Evolutionary conservation across 2,329 filamentous ascomycete species (phyloP).

Genomic region (Rutstroemia sp.): DNA sequence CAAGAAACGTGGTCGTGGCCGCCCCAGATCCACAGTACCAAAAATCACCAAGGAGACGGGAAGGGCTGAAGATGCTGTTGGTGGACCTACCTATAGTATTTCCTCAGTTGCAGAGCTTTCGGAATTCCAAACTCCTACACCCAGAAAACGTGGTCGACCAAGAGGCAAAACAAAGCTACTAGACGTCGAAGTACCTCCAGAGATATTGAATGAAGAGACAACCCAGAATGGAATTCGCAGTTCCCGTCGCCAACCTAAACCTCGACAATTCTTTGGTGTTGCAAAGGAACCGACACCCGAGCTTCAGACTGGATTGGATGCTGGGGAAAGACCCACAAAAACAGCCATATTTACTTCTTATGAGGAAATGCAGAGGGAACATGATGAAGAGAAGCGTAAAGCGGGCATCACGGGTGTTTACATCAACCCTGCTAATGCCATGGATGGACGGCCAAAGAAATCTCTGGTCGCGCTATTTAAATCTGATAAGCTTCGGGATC

Average conservation of each 20-base stretch:
- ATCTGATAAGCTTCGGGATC: slow-evolving; percentile 24
- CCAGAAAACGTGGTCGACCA: slow-evolving; percentile 7
- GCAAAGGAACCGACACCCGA: not conserved
- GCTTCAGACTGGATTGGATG: not conserved
- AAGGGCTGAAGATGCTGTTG: not conserved
- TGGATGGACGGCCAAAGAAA: slow-evolving; percentile 28
- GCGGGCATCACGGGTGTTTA: slow-evolving; percentile 14
- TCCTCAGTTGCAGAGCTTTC: slow-evolving; percentile 1
- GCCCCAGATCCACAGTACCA: not conserved
- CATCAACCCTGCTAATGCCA: slow-evolving; percentile 12
- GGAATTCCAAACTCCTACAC: not conserved
- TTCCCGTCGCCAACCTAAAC: slow-evolving; percentile 8
- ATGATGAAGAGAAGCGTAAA: slow-evolving; percentile 8
- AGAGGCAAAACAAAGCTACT: not conserved
- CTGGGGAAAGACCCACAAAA: not conserved
- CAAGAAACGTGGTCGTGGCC: not conserved
- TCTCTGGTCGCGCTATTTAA: slow-evolving; percentile 29
- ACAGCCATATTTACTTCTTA: slow-evolving; percentile 6
- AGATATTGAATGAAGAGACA: not conserved
- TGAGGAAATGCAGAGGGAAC: slow-evolving; percentile 9
- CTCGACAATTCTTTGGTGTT: not conserved
- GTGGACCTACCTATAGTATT: not conserved
- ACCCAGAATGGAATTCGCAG: not conserved
- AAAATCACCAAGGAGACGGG: not conserved
- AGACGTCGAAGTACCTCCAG: not conserved